Base-by-base conservation (phyloP, 805 yeast genomes). In the Cyberlindnera samutprakarnensis region DNA sequence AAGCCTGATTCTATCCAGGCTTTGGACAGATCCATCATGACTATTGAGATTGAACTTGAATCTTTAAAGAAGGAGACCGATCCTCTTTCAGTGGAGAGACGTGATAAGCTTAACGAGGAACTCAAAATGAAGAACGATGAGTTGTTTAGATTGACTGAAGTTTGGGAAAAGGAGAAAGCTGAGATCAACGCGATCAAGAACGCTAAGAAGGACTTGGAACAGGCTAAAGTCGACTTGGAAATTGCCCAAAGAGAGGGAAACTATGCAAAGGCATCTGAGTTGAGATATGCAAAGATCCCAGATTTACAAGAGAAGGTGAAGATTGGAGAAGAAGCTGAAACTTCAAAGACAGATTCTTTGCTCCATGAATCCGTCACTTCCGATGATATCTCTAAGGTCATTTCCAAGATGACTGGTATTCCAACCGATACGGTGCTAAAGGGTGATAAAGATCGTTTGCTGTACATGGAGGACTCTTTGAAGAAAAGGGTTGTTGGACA, bases 1-100 rank as follows among this genome's bases (percentile, higher is more conserved):
- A 88, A 87, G 54, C 98, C 98, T 0, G 98, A 90, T 51, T 85
- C 88, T 2, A 83, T 92, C 33, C 90, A 87, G 49, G 83, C 78
- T 28, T 66, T 90, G 37, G 97, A 90, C 54, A 73, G 97, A 40
- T 69, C 78, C 18, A 77, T 90, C 28, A 86, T 90, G 87, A 92
- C 95, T 4, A 80, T 92, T 39, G 88, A 88, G 58, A 92, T 92
- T 46, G 98, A 92, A 58, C 67, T 92, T 37, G 98, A 90, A 58
- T 86, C 96, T 0, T 66, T 92, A 49, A 75, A 90, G 49, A 92
- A 92, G 51, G 98, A 92, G 54, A 85, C 87, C 4, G 96, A 90
- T 51, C 77, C 81, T 3, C 56, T 88, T 19, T 84, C 96, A 0
- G 54, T 70, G 5, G 96, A 88, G 46, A 72, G 96, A 42, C 75